Base-by-base conservation (phyloP, 2,329 filamentous ascomycete genomes). In the Myriosclerotinia curreyana region DNA sequence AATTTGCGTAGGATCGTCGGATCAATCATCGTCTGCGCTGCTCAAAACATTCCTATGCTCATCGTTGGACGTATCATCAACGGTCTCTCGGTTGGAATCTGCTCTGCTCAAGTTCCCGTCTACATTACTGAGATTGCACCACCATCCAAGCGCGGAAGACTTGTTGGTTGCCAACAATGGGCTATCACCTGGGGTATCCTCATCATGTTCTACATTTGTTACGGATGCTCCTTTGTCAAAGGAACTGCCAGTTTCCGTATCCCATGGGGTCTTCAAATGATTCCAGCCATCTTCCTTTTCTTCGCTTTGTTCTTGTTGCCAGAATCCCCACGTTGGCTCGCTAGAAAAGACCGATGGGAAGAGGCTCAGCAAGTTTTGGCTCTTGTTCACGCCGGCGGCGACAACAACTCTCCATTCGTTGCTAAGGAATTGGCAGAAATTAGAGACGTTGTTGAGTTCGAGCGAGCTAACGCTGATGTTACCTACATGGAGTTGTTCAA, bases 401-500 rank as follows among this genome's bases (percentile, higher is more conserved):
- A 92, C 67, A 76, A 79, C 1, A 80, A 86, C 70, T 83, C 83
- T 49, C 83, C 85, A 0, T 88, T 90, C 68, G 90, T 94, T 12
- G 76, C 76, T 12, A 82, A 79, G 38, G 91, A 95, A 74, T 78
- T 90, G 73, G 78, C 85, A 25, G 89, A 93, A 68, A 94, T 95
- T 73, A 83, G 85, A 68, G 84, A 88, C 48, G 87, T 86, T 90
- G 89, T 88, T 70, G 87, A 91, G 59, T 89, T 93, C 67, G 90
- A 95, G 75, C 82, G 85, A 22, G 78, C 81, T 34, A 89, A 91
- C 73, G 79, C 85, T 17, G 82, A 92, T 68, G 87, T 90, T 25
- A 85, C 84, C 11, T 91, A 90, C 73, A 69, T 86, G 2, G 89
- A 94, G 72, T 82, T 95, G 0, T 83, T 95, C 77, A 83, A 82